A percentile compares a stretch with the other conserved stretches of the same genome.
Conservation (phyloP, 257 asterid genomes). For the Solanum commersonii region DNA sequence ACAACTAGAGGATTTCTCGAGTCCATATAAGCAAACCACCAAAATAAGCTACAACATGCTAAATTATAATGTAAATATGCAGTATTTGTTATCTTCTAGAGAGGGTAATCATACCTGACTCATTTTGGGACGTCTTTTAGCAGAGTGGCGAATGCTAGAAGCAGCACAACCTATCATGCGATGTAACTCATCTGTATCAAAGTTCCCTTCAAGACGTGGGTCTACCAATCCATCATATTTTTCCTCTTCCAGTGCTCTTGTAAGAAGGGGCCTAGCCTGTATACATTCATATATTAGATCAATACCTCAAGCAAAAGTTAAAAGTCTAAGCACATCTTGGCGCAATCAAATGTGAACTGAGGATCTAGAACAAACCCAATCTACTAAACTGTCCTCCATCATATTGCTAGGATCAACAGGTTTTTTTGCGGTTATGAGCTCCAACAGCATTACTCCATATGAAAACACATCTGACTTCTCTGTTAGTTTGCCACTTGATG, state of each 20-base stretch:
- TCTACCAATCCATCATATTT: constrained; percentile 47
- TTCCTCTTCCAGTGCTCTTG: constrained; percentile 55
- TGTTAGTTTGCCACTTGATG: constrained; percentile 80
- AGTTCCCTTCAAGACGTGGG: constrained; percentile 56
- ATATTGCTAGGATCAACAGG: constrained; percentile 60
- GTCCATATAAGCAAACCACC: neutral
- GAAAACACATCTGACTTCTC: constrained; percentile 92
- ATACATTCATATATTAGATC: neutral
- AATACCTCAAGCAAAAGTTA: neutral
- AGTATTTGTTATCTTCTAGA: neutral
- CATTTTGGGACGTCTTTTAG: constrained; percentile 90
- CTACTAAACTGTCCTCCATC: constrained; percentile 93
- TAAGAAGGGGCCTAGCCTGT: constrained; percentile 74
- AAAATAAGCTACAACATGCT: neutral
- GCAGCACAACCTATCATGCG: constrained; percentile 63
- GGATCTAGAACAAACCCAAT: constrained; percentile 52
- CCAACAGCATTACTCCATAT: constrained; percentile 89
- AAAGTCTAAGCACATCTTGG: neutral
- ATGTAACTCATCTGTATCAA: constrained; percentile 39
- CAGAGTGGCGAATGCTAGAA: constrained; percentile 86
- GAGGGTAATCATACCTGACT: constrained; percentile 45
- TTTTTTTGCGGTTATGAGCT: constrained; percentile 64
- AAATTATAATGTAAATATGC: neutral
- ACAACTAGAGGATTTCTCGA: no score
- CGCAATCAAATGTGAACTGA: neutral